phyloP scores from a whole-genome alignment of 192 early-diverging fungal species.

The Oehlia diaphana region DNA sequence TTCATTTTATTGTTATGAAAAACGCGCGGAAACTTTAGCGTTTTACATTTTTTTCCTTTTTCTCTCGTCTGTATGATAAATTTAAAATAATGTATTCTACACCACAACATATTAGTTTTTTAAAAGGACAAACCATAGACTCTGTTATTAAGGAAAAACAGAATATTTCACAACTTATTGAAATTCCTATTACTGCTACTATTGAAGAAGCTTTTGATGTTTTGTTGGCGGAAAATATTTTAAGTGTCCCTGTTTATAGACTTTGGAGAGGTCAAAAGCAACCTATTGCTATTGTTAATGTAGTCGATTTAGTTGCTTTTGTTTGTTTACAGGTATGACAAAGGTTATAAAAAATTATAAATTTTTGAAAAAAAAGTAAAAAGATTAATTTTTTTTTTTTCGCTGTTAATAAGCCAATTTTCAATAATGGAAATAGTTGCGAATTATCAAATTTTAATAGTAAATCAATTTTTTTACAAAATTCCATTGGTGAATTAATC shows the following conservation, averaged over 20 bases:
- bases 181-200: conserved; percentile 50
- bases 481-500: conserved; percentile 20
- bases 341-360: neutral
- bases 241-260: conserved; percentile 57
- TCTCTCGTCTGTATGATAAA: neutral
- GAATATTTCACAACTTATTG: conserved; percentile 38
- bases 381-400: neutral
- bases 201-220: conserved; percentile 60
- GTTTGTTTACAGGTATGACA: conserved; percentile 37
- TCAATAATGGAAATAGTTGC: neutral
- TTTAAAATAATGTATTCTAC: neutral
- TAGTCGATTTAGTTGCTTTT: conserved; percentile 48
- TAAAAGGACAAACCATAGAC: conserved; percentile 39
- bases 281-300: conserved; percentile 54
- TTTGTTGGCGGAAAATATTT: conserved; percentile 48
- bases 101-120: conserved; percentile 35
- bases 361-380: neutral
- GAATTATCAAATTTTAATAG: neutral
- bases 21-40: too few species aligned
- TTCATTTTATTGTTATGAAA: too few species aligned
- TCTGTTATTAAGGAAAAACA: conserved; percentile 35
- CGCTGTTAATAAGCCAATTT: neutral
- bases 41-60: too few species aligned
- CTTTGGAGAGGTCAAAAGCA: conserved; percentile 37
- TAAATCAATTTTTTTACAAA: conserved; percentile 16